phyloP scores from a whole-genome alignment of 805 yeast species.

The Candida orba region DNA sequence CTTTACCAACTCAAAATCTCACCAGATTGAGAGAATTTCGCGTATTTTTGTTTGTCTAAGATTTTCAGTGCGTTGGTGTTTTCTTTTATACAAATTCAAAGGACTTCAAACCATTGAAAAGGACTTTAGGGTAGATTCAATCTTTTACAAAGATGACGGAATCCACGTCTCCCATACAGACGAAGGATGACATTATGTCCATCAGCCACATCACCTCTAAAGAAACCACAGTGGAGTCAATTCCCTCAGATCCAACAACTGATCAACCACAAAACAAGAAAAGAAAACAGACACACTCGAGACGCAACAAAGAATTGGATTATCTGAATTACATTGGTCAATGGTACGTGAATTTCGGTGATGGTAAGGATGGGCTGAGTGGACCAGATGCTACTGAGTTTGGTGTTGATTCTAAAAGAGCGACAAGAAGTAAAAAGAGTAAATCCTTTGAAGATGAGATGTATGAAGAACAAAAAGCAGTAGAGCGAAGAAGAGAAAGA shows the following conservation, averaged over 20 bases:
- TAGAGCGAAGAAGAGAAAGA: background rate
- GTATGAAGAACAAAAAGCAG: background rate
- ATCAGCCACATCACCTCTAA: background rate
- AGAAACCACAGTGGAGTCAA: too few relatives aligned
- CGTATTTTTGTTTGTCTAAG: too few relatives aligned
- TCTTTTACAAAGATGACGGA: too few relatives aligned
- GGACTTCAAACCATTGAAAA: too few relatives aligned
- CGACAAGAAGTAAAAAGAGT: background rate
- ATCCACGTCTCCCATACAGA: too few relatives aligned
- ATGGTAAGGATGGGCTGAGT: conserved; percentile 6
- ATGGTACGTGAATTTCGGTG: conserved; percentile 8
- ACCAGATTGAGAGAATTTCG: too few relatives aligned
- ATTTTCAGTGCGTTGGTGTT: too few relatives aligned
- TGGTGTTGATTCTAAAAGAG: conserved; percentile 1
- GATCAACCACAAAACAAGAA: background rate
- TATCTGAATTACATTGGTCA: conserved; percentile 2
- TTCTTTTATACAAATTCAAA: too few relatives aligned
- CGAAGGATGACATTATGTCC: background rate
- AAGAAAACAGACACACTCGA: background rate
- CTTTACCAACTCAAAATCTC: too few relatives aligned
- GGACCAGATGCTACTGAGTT: conserved; percentile 1
- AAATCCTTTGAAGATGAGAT: conserved; percentile 5
- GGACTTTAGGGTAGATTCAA: too few relatives aligned
- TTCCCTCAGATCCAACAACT: conserved; percentile 1
- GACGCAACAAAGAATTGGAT: background rate